Base-by-base conservation (phyloP, 164 flowering plant species). In the Stephania yunnanensis region DNA sequence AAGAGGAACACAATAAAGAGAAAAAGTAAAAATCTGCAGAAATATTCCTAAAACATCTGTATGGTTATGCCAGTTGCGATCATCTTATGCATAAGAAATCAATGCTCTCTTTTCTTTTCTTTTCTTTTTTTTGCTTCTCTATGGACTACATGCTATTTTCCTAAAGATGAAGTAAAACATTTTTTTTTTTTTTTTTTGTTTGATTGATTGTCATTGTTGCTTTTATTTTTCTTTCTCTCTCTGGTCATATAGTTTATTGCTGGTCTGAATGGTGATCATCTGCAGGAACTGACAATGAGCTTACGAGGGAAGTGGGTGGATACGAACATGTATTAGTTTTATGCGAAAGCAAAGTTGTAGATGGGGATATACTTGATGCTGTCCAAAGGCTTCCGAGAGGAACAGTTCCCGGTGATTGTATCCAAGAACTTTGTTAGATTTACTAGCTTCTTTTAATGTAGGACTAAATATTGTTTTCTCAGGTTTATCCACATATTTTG, bases 271-370 rank as follows among this genome's bases (percentile, higher is more conserved):
- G 52, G 48, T 68, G 65, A 67, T 77, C 65, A 44, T 78, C 48
- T 45, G 67, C 88, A 95, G 99, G 85, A n/a, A 92, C 97, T 52
- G 74, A 87, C 45, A 96, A 96, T 83, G 98, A 87, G 73, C 86
- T 96, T 82, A 89, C 90, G 30, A 81, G 45, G 76, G 97, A 96
- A 85, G 90, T 96, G 50, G 99, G 99, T 68, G 99, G 99, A 74
- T 96, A 96, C 79, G 90, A 92, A 67, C 85, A 96, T 87, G 87
- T 96, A 64, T 74, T 71, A 70, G 99, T 94, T 46, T 80, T 89
- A 69, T 85, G 70, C 72, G 75, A 86, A 70, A 75, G 90, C 46
- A 89, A 86, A 82, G 97, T 91, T 81, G 94, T 96, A 63, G 95
- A 92, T 86, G 90, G 88, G 73, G 85, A 85, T 78, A 63, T 85